These are phyloP conservation scores for Neurospora sp. DNA, from an alignment of 495 filamentous ascomycete genomes.

Conservation along the genomic window DNA sequence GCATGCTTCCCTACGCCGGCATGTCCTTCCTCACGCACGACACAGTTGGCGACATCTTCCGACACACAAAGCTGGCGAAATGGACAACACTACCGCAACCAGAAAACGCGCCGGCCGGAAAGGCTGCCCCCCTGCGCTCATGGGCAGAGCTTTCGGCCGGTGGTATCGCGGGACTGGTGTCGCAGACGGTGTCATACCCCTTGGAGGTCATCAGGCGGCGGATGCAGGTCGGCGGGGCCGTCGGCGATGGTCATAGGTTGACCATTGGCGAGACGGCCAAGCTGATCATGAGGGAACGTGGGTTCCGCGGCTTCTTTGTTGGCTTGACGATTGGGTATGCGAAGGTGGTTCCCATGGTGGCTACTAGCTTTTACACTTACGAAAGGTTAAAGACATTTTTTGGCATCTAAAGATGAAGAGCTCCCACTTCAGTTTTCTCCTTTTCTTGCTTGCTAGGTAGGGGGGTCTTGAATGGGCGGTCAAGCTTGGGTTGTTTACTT, in stretches of 20 bases:
- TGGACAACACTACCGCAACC: constrained; percentile 53
- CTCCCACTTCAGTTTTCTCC: constrained; percentile 5
- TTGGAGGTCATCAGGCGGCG: constrained; percentile 83
- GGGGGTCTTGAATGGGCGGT: not conserved
- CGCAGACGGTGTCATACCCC: constrained; percentile 87
- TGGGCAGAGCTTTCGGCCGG: constrained; percentile 84
- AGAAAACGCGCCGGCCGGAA: constrained; percentile 39
- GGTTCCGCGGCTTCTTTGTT: constrained; percentile 79
- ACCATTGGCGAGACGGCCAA: constrained; percentile 67
- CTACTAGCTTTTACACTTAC: constrained; percentile 67
- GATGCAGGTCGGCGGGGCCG: constrained; percentile 93
- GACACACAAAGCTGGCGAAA: constrained; percentile 48
- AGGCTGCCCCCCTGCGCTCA: constrained; percentile 51
- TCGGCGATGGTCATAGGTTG: constrained; percentile 75
- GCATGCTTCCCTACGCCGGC: constrained; percentile 95
- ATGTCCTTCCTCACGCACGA: constrained; percentile 97
- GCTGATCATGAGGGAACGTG: constrained; percentile 64
- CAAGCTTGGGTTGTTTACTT: not conserved
- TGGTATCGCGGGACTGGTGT: constrained; percentile 74
- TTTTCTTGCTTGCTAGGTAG: constrained; percentile 9
- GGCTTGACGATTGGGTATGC: constrained; percentile 90
- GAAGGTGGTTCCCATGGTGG: constrained; percentile 87
- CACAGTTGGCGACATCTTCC: constrained; percentile 69
- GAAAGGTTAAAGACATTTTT: constrained; percentile 69
- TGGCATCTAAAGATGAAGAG: constrained; percentile 48